These are phyloP conservation scores for Urochloa ruziziensis DNA, from an alignment of 176 grass and related monocot genomes.

Conservation along the genomic window DNA sequence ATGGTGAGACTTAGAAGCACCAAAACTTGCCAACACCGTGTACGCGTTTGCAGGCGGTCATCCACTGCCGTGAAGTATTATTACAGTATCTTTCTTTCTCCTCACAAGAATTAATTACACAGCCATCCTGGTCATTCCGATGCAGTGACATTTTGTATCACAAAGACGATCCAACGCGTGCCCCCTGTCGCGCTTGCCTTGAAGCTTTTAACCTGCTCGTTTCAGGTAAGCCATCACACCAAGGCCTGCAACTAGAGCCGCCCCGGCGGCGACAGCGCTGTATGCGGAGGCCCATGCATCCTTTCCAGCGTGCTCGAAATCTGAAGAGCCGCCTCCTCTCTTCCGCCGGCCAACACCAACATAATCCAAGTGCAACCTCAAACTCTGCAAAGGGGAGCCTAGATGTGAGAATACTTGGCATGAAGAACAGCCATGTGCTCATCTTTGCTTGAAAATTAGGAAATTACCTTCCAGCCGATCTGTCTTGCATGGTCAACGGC, in stretches of 20 bases:
- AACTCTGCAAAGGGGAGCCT: constrained; percentile 41
- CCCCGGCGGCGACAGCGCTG: constrained; percentile 72
- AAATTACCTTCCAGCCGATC: constrained; percentile 90
- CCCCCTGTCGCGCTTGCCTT: background rate
- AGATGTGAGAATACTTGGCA: constrained; percentile 19
- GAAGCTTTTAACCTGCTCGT: constrained; percentile 47
- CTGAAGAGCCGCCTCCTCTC: constrained; percentile 32
- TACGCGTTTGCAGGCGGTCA: background rate
- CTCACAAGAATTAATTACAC: constrained; percentile 48
- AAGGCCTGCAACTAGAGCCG: constrained; percentile 81
- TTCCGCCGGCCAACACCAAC: constrained; percentile 53
- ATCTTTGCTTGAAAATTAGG: background rate
- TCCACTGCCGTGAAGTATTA: constrained; percentile 35
- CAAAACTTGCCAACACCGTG: constrained; percentile 32
- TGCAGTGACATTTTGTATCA: constrained; percentile 20
- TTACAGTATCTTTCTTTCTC: constrained; percentile 18
- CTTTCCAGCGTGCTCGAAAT: constrained; percentile 68
- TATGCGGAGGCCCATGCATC: constrained; percentile 84
- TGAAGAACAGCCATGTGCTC: background rate
- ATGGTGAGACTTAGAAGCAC: background rate
- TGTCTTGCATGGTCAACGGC: constrained; percentile 88
- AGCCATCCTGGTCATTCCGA: constrained; percentile 6
- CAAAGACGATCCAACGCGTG: background rate
- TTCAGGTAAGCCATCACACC: constrained; percentile 96
- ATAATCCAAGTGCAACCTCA: constrained; percentile 86